Conservation (phyloP, 2,329 filamentous ascomycete species). For the Helotiales sp. region DNA sequence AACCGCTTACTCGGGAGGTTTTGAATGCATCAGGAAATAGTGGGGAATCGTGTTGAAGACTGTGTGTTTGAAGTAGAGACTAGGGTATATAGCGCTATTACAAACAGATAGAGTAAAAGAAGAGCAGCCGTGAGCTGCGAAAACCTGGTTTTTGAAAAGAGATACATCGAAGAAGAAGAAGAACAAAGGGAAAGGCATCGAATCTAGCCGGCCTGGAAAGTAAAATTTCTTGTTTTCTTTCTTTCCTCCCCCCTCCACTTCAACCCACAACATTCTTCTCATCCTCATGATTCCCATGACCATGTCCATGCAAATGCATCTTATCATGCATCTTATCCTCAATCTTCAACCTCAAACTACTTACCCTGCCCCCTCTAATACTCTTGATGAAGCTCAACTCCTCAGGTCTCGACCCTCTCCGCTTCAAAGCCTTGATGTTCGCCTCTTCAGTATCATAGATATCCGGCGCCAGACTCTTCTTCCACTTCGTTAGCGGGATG, state of each 20-base stretch:
- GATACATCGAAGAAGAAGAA: neutral
- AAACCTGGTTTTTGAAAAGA: neutral
- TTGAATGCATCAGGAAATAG: too few species aligned
- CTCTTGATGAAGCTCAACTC: constrained; percentile 81
- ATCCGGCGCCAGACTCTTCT: constrained; percentile 50
- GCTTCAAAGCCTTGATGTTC: constrained; percentile 60
- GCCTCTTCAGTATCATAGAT: constrained; percentile 68
- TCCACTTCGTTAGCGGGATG: constrained; percentile 39
- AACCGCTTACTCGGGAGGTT: too few species aligned
- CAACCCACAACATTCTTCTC: neutral
- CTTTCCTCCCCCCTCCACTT: neutral
- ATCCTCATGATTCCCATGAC: neutral
- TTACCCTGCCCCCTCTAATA: constrained; percentile 81
- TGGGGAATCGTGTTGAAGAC: too few species aligned
- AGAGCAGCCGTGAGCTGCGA: neutral
- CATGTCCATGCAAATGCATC: constrained; percentile 4
- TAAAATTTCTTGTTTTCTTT: neutral
- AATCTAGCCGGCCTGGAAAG: neutral
- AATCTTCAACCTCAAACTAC: constrained; percentile 79
- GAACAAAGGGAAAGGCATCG: neutral
- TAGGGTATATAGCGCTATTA: neutral
- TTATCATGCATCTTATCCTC: constrained; percentile 54
- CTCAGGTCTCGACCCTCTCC: constrained; percentile 48
- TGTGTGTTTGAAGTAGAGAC: neutral
- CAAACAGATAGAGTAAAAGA: neutral